phyloP scores from a whole-genome alignment of 2,329 filamentous ascomycete species.

The Ophiostoma triangulosporum region DNA sequence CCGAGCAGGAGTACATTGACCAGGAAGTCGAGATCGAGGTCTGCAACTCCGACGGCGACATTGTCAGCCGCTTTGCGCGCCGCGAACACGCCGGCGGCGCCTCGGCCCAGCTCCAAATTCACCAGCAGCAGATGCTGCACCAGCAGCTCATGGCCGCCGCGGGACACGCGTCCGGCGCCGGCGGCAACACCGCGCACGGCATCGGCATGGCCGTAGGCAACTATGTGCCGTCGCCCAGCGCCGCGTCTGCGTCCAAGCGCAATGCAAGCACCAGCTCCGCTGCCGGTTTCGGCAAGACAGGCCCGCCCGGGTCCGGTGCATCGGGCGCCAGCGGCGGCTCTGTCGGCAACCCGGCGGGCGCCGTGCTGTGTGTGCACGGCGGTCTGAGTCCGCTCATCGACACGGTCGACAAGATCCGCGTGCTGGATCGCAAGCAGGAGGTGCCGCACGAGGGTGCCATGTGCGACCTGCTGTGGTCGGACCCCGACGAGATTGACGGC shows the following conservation, averaged over 20 bases:
- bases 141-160: constrained; percentile 9
- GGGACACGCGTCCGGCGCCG: background rate
- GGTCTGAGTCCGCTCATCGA: constrained; percentile 86
- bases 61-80: constrained; percentile 54
- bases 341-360: constrained; percentile 58
- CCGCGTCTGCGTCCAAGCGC: constrained; percentile 4
- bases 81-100: constrained; percentile 29
- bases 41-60: constrained; percentile 66
- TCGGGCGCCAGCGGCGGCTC: constrained; percentile 52
- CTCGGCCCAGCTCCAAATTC: constrained; percentile 13
- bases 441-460: constrained; percentile 97
- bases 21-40: constrained; percentile 87
- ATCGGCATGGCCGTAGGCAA: constrained; percentile 10
- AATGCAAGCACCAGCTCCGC: background rate
- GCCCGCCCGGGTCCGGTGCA: constrained; percentile 68
- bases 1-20: constrained; percentile 37
- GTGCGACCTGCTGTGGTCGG: constrained; percentile 97
- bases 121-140: constrained; percentile 16
- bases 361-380: constrained; percentile 90
- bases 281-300: constrained; percentile 23
- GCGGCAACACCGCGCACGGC: background rate
- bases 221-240: constrained; percentile 7
- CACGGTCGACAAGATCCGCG: constrained; percentile 84
- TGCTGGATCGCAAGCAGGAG: constrained; percentile 94
- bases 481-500: constrained; percentile 93